Percentiles rank a stretch among this genome's conserved stretches.
Conservation (phyloP, 371 early-diverging fungal genomes). For the Caulochytrium protostelioides region DNA sequence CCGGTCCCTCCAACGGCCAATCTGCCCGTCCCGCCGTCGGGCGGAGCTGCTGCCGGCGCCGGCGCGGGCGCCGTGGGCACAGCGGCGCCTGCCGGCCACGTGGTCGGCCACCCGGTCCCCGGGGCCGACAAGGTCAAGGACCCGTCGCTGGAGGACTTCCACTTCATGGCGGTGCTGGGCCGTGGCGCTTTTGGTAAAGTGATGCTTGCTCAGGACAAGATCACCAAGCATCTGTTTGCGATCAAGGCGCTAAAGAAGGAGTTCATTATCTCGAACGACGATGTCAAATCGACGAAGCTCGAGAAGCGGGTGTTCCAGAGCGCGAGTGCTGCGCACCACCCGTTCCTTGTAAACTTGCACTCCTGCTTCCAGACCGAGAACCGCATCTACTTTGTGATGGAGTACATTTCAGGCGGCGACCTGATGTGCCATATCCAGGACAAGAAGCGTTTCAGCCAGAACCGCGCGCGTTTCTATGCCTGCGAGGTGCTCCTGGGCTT, state of each 20-base stretch:
- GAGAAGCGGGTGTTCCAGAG: constrained; percentile 34
- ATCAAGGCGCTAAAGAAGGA: constrained; percentile 25
- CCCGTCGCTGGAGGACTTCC: constrained; percentile 28
- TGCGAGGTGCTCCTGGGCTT: constrained; percentile 42
- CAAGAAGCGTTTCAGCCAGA: constrained; percentile 19
- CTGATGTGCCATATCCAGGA: constrained; percentile 37
- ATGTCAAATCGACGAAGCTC: constrained; percentile 15
- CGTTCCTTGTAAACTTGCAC: constrained; percentile 42
- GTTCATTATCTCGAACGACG: constrained; percentile 20
- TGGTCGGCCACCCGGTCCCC: too few species aligned
- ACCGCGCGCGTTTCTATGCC: constrained; percentile 33
- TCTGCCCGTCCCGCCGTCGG: too few species aligned
- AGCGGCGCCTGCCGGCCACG: neutral
- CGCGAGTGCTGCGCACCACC: constrained; percentile 22
- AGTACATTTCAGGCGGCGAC: constrained; percentile 49
- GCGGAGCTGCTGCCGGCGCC: too few species aligned
- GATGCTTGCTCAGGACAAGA: constrained; percentile 27
- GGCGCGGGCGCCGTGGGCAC: neutral
- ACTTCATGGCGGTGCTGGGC: constrained; percentile 35
- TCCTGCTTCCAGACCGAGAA: constrained; percentile 34
- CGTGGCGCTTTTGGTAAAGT: constrained; percentile 38
- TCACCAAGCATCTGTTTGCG: constrained; percentile 14
- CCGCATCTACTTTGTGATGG: constrained; percentile 44
- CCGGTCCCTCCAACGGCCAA: too few species aligned
- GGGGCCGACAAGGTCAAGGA: neutral